Evolutionary conservation across 176 grass and related monocot genomes (phyloP), one percentile per base, ranked within the genome.

Genomic region (Raddia guianensis): DNA sequence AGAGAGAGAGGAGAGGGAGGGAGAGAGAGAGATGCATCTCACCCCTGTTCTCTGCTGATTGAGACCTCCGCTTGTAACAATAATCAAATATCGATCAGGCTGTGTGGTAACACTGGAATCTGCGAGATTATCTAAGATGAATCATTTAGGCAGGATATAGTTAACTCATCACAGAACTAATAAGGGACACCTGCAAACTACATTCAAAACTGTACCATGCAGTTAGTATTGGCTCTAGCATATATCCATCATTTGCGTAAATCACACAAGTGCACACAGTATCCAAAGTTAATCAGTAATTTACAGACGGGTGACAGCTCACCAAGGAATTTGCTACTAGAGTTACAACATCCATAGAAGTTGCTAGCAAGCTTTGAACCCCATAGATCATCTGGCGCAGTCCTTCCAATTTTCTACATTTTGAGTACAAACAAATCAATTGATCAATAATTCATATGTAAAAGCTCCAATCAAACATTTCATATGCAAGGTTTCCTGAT

Each of bases 41-140:
- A 97, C 93, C 82, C 93, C 93, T 77, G 90, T 97, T 91, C 93
- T 84, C 61, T 97, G 93, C 83, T 97, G 93, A 69, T 97, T 97
- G 72, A 97, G 67, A 33, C 93, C 93, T 65, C 93, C 93, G 82
- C 90, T 97, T 57, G 90, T 97, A 75, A 86, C 77, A 54, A 97
- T 85, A 89, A 93, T 85, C 80, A 97, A 89, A 80, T 87, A 91
- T 63, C 93, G 83, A 87, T 93, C 69, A 42, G 72, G 83, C 45
- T 82, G 49, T 20, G 90, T 93, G 37, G 59, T 81, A 47, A 77
- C 53, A 60, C 67, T 85, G 51, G 86, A 85, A 85, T 86, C 94
- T 97, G 86, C 70, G 1, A 40, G 37, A 40, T 40, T 40, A 3
- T 40, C 2, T 3, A 40, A 40, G 37, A 2, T 5, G 4, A 40